Base-by-base conservation (phyloP, 306 rosid species). In the Fagus sylvatica region DNA sequence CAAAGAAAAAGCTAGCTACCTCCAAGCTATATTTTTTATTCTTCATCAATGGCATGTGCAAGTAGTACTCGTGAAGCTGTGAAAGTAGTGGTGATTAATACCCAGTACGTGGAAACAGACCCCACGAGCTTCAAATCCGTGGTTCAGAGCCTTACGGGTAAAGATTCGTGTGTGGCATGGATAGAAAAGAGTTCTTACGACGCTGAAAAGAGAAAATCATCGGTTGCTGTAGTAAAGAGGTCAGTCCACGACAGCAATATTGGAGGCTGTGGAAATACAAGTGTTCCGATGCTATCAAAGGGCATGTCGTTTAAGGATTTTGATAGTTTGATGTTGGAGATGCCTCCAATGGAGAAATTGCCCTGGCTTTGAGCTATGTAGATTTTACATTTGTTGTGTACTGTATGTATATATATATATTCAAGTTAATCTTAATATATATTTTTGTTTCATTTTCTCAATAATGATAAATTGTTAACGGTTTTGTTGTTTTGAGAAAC, bases 131-230 rank as follows among this genome's bases (percentile, higher is more conserved):
- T 90, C 75, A 84, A 81, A 65, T 71, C 88, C 0, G 90, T 87
- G 42, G 93, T 90, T 67, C 91, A 87, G 72, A 84, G 78, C 17
- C 80, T 89, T 22, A 89, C 93, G 0, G 93, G 91, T 0, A 89
- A 81, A 73, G 59, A 85, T 30, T 79, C 90, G 0, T 56, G 87
- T 3, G 73, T 72, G 0, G 84, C 62, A 32, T 83, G 80, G 85
- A 76, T 72, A 6, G 80, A 61, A 81, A 34, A 46, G 16, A 60
- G 39, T 36, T 53, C 56, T 11, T 30, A 15, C 36, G 51, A 22
- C n/a, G 15, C 7, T 7, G 48, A 15, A 19, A 72, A 80, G 74
- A 60, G 28, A 16, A 59, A 66, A 57, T 48, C 54, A 56, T 39
- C 73, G 17, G 54, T 39, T 36, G 53, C 33, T 19, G 60, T 53